These are phyloP conservation scores for Globisporangium cystogenes DNA, from an alignment of 352 stramenopile genomes.

Conservation along the genomic window DNA sequence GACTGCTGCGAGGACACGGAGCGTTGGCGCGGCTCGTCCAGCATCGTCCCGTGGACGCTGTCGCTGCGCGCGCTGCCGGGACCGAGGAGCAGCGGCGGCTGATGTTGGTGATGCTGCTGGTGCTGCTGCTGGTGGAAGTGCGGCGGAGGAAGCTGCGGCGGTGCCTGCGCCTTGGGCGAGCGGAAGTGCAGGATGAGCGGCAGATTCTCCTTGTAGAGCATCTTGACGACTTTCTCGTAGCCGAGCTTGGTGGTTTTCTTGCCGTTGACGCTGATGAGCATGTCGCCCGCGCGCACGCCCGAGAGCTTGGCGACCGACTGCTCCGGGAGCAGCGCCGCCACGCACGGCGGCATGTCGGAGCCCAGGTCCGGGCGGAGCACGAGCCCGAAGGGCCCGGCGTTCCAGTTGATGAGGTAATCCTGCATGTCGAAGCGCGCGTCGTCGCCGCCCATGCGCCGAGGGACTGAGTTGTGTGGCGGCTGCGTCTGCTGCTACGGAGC, in stretches of 20 bases:
- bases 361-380: slow-evolving; percentile 67
- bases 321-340: slow-evolving; percentile 63
- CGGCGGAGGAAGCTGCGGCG: too few species aligned
- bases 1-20: background rate
- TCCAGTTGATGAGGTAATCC: slow-evolving; percentile 86
- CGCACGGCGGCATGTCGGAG: slow-evolving; percentile 71
- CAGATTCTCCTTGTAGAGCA: slow-evolving; percentile 74
- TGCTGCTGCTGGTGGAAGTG: too few species aligned
- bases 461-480: too few species aligned
- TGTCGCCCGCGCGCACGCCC: slow-evolving; percentile 53
- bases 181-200: slow-evolving; percentile 77
- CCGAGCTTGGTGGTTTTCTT: slow-evolving; percentile 68
- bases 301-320: slow-evolving; percentile 69
- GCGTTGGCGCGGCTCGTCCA: slow-evolving; percentile 2
- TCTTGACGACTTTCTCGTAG: slow-evolving; percentile 74
- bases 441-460: slow-evolving; percentile 9
- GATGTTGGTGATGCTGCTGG: background rate
- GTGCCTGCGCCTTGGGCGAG: slow-evolving; percentile 27
- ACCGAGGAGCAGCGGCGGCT: slow-evolving; percentile 5
- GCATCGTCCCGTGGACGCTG: slow-evolving; percentile 6
- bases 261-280: slow-evolving; percentile 76
- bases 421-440: slow-evolving; percentile 30
- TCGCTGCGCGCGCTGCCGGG: slow-evolving; percentile 16
- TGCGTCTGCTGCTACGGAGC: too few species aligned
- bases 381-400: slow-evolving; percentile 67